Evolutionary conservation across 306 rosid species (phyloP), one percentile per base, ranked within the genome.

Genomic region (Argentina anserina): DNA sequence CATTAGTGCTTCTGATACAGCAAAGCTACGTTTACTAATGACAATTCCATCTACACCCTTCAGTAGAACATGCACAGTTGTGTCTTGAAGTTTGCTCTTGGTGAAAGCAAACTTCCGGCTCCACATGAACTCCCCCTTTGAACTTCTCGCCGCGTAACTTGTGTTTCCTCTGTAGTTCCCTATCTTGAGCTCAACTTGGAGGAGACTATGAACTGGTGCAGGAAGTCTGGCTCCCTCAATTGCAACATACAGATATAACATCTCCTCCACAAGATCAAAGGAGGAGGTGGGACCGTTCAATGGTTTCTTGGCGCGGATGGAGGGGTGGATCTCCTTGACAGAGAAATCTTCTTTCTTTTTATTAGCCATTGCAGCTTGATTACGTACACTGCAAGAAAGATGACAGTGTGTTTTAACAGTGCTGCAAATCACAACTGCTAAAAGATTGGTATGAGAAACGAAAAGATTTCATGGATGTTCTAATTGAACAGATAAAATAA

Each of bases 191-290:
- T 70, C 50, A 70, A 53, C 47, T 7, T 70, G 56, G 5, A 62
- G 74, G 36, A 3, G 4, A 21, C 74, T 14, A 2, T 7, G 14
- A 50, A 36, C 14, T 15, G 63, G 74, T n/a, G n/a, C 46, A 50
- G 11, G 2, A 13, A 47, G 21, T 76, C 71, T 80, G 3, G 82
- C 85, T 68, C 49, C 78, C 14, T 71, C 82, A 56, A 85, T 29
- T 61, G n/a, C 80, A 12, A 80, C 78, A 56, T 70, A 86, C 28
- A 78, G 59, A 65, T 66, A 85, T 20, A 37, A 40, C 65, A n/a
- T 78, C 29, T 60, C 62, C 75, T 83, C 83, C 40, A 83, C 80
- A 39, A 86, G 79, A 67, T 80, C 67, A 12, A 61, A 26, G 62
- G n/a, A 17, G 17, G 58, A 26, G 26, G 15, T 1, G 6, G 64